Evolutionary conservation across 768 basidiomycete genomes (phyloP), one percentile per base, ranked within the genome.

Genomic region (Mycena crocata): DNA sequence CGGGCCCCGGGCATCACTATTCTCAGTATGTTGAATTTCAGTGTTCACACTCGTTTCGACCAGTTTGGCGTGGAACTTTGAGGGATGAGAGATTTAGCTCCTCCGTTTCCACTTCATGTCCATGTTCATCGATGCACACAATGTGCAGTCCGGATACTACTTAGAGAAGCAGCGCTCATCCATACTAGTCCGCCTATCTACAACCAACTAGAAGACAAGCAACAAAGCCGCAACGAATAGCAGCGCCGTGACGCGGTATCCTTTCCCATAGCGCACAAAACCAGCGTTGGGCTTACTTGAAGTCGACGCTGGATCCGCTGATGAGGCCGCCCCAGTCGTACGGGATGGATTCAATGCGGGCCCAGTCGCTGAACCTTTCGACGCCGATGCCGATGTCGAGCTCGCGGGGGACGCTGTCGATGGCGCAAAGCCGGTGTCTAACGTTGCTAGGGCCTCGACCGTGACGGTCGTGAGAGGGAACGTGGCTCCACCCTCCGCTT

Each of bases 231-330:
- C 50, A 32, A 32, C 50, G 30, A 51, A 32, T 24, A 48, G 13
- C 4, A 51, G 50, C 19, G 50, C 50, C 10, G 31, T 34, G 32
- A 17, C 31, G 31, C 50, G 31, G 50, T n/a, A 34, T 34, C 50
- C 50, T 34, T 30, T 34, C 30, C 32, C 50, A 32, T 51, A 51
- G 5, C 19, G 50, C 31, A 51, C 50, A 34, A n/a, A 30, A 21
- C 31, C 50, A 17, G 50, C 28, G 50, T 51, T 51, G 12, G 50
- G 17, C 26, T 28, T 23, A 51, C 35, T 23, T 51, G 50, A 51
- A 51, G 50, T 51, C 50, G 50, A 51, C 32, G 50, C 31, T 4
- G 50, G 50, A 51, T 12, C 50, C 23, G 50, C 50, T 32, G 32
- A 32, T 34, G 50, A 51, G 35, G 28, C 50, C 31, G 28, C 45